These are phyloP conservation scores for Eucalyptus regnans DNA, from an alignment of 345 rosid genomes.

Conservation along the genomic window DNA sequence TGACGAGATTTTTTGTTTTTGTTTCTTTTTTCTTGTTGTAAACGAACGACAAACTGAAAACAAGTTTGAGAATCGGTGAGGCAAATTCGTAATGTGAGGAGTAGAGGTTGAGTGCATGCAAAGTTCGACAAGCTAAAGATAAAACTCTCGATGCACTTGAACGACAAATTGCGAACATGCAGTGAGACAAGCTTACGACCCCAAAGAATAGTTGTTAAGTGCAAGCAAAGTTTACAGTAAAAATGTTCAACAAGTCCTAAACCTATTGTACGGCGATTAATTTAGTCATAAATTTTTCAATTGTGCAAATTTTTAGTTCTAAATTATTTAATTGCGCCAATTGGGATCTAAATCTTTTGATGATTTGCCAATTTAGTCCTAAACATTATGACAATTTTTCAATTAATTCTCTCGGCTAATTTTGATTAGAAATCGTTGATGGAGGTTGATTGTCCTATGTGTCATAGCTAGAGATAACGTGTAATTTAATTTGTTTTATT, in stretches of 20 bases:
- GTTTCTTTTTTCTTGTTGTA: background rate
- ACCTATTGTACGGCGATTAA: background rate
- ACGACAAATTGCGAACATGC: background rate
- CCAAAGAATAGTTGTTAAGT: background rate
- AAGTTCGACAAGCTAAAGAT: background rate
- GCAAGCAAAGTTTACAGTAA: background rate
- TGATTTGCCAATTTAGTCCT: background rate
- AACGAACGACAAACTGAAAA: background rate
- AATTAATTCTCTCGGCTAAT: background rate
- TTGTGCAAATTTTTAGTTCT: background rate
- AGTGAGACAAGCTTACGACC: background rate
- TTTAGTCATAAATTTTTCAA: too few relatives aligned
- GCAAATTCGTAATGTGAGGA: background rate
- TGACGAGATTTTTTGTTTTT: background rate
- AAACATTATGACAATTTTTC: too few relatives aligned
- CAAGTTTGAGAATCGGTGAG: background rate
- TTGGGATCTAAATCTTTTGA: background rate
- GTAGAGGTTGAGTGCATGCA: background rate
- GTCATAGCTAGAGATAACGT: background rate
- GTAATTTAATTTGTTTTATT: background rate
- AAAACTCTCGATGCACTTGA: background rate
- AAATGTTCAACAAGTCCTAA: too few relatives aligned
- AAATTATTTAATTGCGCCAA: too few relatives aligned
- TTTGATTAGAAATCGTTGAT: background rate
- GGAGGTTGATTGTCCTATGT: background rate